These are phyloP conservation scores for Penicillium maclennaniae DNA, from an alignment of 495 filamentous ascomycete genomes.

Conservation along the genomic window DNA sequence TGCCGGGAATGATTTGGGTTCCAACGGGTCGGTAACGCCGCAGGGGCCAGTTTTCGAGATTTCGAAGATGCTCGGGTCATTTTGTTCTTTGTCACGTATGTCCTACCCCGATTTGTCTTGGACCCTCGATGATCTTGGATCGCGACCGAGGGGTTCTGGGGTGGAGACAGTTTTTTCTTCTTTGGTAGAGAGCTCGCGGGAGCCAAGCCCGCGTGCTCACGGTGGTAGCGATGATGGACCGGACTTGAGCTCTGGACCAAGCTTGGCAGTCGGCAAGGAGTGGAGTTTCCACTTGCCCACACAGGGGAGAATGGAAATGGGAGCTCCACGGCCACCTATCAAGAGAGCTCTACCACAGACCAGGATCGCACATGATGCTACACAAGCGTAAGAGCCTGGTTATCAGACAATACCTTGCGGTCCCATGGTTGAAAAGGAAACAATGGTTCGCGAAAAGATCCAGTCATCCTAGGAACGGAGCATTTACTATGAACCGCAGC, in stretches of 20 bases:
- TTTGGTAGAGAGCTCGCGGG: not conserved
- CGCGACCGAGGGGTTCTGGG: constrained; percentile 1
- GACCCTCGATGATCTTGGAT: not conserved
- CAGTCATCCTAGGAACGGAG: not conserved
- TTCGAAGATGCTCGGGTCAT: not conserved
- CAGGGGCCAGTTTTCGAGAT: constrained; percentile 14
- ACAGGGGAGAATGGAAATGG: not conserved
- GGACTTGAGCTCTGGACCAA: not conserved
- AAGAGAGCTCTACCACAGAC: not conserved
- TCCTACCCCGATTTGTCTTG: not conserved
- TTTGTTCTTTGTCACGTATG: not conserved
- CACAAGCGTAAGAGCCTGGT: not conserved
- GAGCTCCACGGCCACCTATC: not conserved
- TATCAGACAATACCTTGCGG: constrained; percentile 6
- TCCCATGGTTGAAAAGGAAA: not conserved
- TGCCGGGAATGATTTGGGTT: constrained; percentile 22
- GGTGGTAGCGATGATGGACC: not conserved
- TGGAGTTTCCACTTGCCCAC: not conserved
- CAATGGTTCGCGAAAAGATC: not conserved
- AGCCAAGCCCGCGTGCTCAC: not conserved
- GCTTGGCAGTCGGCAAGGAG: not conserved
- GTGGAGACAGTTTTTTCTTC: not conserved
- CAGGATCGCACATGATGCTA: not conserved
- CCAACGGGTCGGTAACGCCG: constrained; percentile 26
- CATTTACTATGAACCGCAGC: not conserved